Conservation (phyloP, 2,329 filamentous ascomycete species). For the Aspergillus sp. region DNA sequence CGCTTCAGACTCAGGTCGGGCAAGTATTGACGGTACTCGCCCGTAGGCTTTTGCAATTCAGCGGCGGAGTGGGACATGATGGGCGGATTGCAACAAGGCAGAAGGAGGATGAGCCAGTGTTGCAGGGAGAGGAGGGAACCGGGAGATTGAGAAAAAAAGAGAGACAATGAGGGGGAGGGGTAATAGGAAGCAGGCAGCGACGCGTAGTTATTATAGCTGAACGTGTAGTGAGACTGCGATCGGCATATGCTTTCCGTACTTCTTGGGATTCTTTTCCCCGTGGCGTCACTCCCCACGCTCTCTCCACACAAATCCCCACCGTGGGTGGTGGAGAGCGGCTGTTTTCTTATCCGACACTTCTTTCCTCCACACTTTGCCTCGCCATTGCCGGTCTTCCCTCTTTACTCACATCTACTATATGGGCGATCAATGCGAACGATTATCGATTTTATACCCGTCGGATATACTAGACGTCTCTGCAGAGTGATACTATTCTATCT, state of each 20-base stretch:
- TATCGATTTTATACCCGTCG: neutral
- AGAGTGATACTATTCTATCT: neutral
- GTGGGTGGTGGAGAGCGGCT: neutral
- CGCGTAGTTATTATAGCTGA: slow-evolving; percentile 1
- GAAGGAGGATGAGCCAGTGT: neutral
- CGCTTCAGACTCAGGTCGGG: slow-evolving; percentile 63
- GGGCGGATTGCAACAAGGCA: neutral
- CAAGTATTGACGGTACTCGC: slow-evolving; percentile 59
- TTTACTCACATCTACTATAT: neutral
- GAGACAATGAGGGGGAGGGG: neutral
- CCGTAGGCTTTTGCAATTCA: slow-evolving; percentile 7
- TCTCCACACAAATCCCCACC: neutral
- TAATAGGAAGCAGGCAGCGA: neutral
- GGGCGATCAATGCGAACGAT: neutral
- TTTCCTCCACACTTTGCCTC: neutral
- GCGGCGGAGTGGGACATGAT: slow-evolving; percentile 5
- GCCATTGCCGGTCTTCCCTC: neutral
- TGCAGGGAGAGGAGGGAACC: neutral
- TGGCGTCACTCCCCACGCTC: slow-evolving; percentile 1
- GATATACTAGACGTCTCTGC: neutral
- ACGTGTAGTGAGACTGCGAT: neutral
- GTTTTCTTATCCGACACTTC: neutral
- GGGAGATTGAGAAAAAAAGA: neutral
- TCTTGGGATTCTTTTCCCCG: neutral
- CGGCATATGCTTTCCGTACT: neutral